Conservation (phyloP, 192 early-diverging fungal genomes). For the Backusella parvicylindrica region DNA sequence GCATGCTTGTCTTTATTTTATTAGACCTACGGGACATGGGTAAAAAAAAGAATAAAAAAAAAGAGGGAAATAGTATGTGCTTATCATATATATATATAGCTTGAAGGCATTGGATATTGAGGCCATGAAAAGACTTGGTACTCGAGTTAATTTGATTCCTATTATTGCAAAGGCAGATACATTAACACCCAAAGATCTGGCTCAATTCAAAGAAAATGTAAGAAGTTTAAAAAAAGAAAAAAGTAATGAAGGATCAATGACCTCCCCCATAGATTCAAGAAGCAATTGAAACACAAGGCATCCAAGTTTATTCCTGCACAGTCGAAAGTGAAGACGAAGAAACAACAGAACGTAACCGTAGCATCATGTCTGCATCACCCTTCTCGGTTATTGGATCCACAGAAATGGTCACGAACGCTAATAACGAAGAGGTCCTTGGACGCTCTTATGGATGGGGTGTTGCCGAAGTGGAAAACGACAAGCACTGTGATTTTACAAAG, state of each 20-base stretch:
- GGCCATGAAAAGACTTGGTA: slow-evolving; percentile 90
- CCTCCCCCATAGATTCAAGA: slow-evolving; percentile 50
- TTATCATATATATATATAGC: too few relatives aligned
- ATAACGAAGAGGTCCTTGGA: slow-evolving; percentile 84
- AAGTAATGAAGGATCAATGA: slow-evolving; percentile 13
- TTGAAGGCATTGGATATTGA: slow-evolving; percentile 85
- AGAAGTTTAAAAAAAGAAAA: not conserved
- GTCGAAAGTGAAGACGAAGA: slow-evolving; percentile 78
- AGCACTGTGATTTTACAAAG: slow-evolving; percentile 94
- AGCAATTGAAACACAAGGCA: slow-evolving; percentile 77
- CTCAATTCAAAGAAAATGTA: slow-evolving; percentile 79
- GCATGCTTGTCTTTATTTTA: slow-evolving; percentile 95
- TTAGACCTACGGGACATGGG: slow-evolving; percentile 93
- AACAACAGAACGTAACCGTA: slow-evolving; percentile 72
- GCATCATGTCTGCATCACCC: slow-evolving; percentile 86
- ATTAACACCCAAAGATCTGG: slow-evolving; percentile 76
- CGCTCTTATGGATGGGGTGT: slow-evolving; percentile 91
- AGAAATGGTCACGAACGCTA: slow-evolving; percentile 68
- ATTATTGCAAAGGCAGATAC: slow-evolving; percentile 92
- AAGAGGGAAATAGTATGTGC: too few relatives aligned
- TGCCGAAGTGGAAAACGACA: slow-evolving; percentile 95
- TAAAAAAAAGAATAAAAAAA: slow-evolving; percentile 23
- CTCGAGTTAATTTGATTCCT: slow-evolving; percentile 90
- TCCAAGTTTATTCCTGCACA: slow-evolving; percentile 76
- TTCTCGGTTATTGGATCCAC: slow-evolving; percentile 94